Evolutionary conservation across 2,329 filamentous ascomycete species (phyloP).

Genomic region (Pyrenochaeta sp.): DNA sequence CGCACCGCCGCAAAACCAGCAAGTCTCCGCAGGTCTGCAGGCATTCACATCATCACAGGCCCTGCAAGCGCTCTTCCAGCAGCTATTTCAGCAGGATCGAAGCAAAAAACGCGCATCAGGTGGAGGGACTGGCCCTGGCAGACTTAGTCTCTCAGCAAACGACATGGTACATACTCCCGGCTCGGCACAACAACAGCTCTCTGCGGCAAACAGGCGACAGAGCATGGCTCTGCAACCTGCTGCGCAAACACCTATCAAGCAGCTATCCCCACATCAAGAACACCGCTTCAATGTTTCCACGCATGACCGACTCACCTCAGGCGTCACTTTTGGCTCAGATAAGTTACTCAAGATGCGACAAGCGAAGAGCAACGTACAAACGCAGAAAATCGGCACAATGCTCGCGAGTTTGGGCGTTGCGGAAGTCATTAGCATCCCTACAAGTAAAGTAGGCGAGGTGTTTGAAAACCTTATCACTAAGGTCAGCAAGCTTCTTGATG

Average conservation of each 20-base stretch:
- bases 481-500: conserved; percentile 74
- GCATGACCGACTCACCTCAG: conserved; percentile 84
- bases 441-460: conserved; percentile 72
- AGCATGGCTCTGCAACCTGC: conserved; percentile 48
- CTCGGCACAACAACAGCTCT: conserved; percentile 36
- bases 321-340: conserved; percentile 89
- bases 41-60: conserved; percentile 82
- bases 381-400: conserved; percentile 75
- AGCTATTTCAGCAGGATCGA: conserved; percentile 83
- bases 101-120: conserved; percentile 78
- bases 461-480: conserved; percentile 76
- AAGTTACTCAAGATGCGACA: conserved; percentile 80
- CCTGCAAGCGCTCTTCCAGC: conserved; percentile 80
- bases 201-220: conserved; percentile 46
- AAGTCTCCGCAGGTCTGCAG: conserved; percentile 48
- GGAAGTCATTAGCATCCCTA: conserved; percentile 76
- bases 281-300: conserved; percentile 82
- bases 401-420: conserved; percentile 77
- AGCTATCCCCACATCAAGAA: conserved; percentile 77
- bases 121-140: conserved; percentile 34
- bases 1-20: conserved; percentile 70
- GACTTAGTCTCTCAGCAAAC: conserved; percentile 50
- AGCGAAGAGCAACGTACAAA: conserved; percentile 79
- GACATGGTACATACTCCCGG: conserved; percentile 49
- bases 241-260: conserved; percentile 51